Percentiles rank a stretch among this genome's conserved stretches.
These are phyloP conservation scores for Collybia mongolica DNA, from an alignment of 768 basidiomycete genomes.

Conservation along the genomic window DNA sequence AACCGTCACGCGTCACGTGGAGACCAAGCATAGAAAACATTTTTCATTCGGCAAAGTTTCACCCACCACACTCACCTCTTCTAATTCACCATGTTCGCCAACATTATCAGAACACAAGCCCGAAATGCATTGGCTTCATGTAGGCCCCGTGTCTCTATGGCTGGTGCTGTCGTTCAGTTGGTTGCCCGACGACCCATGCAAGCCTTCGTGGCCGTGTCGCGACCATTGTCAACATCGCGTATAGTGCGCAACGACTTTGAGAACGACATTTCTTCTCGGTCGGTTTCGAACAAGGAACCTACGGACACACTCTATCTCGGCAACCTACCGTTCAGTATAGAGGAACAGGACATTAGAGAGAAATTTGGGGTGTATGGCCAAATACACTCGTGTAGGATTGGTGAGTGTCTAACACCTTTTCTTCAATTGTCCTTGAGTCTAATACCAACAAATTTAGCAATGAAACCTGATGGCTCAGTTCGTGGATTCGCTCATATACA, in stretches of 20 bases:
- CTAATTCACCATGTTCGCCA: conserved; percentile 32
- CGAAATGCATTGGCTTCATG: conserved; percentile 27
- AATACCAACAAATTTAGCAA: conserved; percentile 11
- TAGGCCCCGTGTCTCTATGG: conserved; percentile 12
- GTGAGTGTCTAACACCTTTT: conserved; percentile 29
- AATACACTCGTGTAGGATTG: conserved; percentile 33
- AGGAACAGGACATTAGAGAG: conserved; percentile 37
- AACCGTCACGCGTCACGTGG: neutral
- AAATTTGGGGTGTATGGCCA: conserved; percentile 44
- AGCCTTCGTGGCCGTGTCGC: conserved; percentile 1
- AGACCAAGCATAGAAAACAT: conserved; percentile 7
- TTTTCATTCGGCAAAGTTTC: conserved; percentile 7
- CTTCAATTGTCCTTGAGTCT: neutral
- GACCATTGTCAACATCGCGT: conserved; percentile 18
- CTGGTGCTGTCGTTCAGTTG: neutral
- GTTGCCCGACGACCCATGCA: neutral
- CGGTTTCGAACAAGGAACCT: conserved; percentile 18
- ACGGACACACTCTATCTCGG: conserved; percentile 42
- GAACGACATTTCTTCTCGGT: neutral
- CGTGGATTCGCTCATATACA: conserved; percentile 48
- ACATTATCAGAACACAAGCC: conserved; percentile 33
- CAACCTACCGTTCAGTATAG: conserved; percentile 51
- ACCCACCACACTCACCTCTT: neutral
- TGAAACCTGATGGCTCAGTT: conserved; percentile 31
- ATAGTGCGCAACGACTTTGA: neutral